Evolutionary conservation across 768 basidiomycete genomes (phyloP), one percentile per base, ranked within the genome.

Genomic region (Serendipita vermifera): DNA sequence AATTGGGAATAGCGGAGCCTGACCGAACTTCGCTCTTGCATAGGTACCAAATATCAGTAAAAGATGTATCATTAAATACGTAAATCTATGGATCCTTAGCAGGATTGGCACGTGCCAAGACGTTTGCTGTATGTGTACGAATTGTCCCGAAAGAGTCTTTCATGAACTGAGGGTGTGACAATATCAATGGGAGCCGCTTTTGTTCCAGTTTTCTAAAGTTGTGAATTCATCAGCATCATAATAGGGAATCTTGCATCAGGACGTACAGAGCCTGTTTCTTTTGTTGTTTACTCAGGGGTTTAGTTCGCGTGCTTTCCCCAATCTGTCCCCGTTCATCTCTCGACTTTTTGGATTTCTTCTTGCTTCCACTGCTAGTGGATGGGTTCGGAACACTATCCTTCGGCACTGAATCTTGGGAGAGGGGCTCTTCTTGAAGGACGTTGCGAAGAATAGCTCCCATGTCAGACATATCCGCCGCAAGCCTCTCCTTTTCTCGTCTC

Each of bases 71-170:
- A n/a, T n/a, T n/a, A n/a, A n/a, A n/a, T n/a, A n/a, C n/a, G n/a
- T n/a, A n/a, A n/a, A n/a, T n/a, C n/a, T n/a, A n/a, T n/a, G n/a
- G n/a, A n/a, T n/a, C n/a, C n/a, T n/a, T n/a, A n/a, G 46, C n/a
- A 5, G 46, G 27, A 26, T 5, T 26, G 29, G 46, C 20, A 20
- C 32, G 17, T 7, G 46, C 46, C 17, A 51, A 9, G 11, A 29
- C 22, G 46, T 51, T 51, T 20, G 46, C 17, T 9, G 20, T 51
- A n/a, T 51, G 46, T 26, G 46, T 51, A 7, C 46, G 46, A 31
- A 51, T 51, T 29, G 46, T 51, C 7, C 46, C 46, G 29, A 51
- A 51, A 15, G 46, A 29, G n/a, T 51, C 46, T 31, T 51, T 51
- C 15, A 51, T 15, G 22, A 51, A 51, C 9, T 20, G 22, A n/a